These are phyloP conservation scores for Phytophthora niederhauseri DNA, from an alignment of 352 stramenopile genomes.

Conservation along the genomic window DNA sequence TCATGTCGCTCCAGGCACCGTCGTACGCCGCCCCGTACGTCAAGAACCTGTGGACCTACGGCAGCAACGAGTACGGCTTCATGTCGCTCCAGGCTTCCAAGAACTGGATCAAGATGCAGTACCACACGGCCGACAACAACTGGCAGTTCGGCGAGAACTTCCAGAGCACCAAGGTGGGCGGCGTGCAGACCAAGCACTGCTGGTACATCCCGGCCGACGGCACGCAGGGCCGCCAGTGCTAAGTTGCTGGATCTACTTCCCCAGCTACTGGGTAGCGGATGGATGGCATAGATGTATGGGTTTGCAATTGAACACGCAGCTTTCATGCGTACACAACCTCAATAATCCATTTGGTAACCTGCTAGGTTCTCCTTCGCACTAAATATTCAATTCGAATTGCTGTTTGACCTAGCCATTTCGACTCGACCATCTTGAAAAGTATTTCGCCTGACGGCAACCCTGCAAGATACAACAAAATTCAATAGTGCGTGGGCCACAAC, in stretches of 20 bases:
- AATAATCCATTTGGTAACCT: neutral
- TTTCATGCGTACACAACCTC: neutral
- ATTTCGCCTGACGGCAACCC: too few relatives aligned
- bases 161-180: constrained; percentile 1
- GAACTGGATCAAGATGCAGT: constrained; percentile 1
- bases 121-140: neutral
- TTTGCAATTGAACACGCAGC: neutral
- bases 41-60: constrained; percentile 1
- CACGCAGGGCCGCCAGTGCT: neutral
- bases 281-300: neutral
- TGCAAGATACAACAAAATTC: too few relatives aligned
- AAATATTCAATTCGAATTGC: too few relatives aligned
- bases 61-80: constrained; percentile 2
- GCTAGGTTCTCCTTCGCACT: too few relatives aligned
- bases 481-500: too few relatives aligned
- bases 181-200: constrained; percentile 1
- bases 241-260: neutral
- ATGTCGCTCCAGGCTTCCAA: constrained; percentile 1
- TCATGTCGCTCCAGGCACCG: constrained; percentile 1
- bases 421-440: too few relatives aligned
- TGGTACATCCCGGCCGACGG: neutral
- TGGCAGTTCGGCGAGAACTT: constrained; percentile 1
- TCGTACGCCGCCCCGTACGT: neutral
- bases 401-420: too few relatives aligned
- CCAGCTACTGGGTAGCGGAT: neutral